phyloP scores from a whole-genome alignment of 1,284 basidiomycete species.

The Cutaneotrichosporon arboriforme region DNA sequence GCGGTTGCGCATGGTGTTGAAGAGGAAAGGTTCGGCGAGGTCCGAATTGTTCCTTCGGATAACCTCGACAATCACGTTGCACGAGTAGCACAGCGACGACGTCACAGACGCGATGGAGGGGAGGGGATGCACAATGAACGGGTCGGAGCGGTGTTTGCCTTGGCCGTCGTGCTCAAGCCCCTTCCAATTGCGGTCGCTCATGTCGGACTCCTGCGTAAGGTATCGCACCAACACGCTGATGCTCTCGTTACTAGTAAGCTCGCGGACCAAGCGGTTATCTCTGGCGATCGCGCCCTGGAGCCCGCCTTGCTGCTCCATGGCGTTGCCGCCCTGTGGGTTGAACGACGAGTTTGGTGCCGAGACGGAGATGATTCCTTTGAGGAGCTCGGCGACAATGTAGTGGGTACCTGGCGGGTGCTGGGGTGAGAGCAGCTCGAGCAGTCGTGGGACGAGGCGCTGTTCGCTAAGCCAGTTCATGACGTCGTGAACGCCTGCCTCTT shows the following conservation, averaged over 20 bases:
- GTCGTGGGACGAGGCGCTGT: slow-evolving; percentile 72
- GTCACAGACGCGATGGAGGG: slow-evolving; percentile 70
- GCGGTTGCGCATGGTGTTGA: slow-evolving; percentile 86
- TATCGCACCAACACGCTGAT: slow-evolving; percentile 69
- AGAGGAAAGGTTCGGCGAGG: slow-evolving; percentile 97
- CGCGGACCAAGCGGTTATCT: slow-evolving; percentile 77
- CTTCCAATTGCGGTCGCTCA: slow-evolving; percentile 35
- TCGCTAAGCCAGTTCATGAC: slow-evolving; percentile 90
- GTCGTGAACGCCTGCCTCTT: slow-evolving; percentile 77
- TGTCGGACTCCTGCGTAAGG: slow-evolving; percentile 67
- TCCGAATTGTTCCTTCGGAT: slow-evolving; percentile 99
- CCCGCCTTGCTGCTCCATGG: slow-evolving; percentile 51
- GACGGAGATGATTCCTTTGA: slow-evolving; percentile 92
- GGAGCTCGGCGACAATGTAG: slow-evolving; percentile 79
- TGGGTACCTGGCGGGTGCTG: slow-evolving; percentile 72
- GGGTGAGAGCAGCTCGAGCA: slow-evolving; percentile 80
- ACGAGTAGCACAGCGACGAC: slow-evolving; percentile 81
- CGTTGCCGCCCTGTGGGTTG: slow-evolving; percentile 57
- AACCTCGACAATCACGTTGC: slow-evolving; percentile 88
- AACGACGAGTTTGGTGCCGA: slow-evolving; percentile 67
- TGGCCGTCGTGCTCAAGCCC: slow-evolving; percentile 17
- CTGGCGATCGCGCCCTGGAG: slow-evolving; percentile 25
- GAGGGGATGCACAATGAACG: slow-evolving; percentile 45
- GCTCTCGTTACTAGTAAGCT: slow-evolving; percentile 73
- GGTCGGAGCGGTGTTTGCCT: slow-evolving; percentile 26